Evolutionary conservation across 768 basidiomycete genomes (phyloP).

Genomic region (Lactarius trivialis): DNA sequence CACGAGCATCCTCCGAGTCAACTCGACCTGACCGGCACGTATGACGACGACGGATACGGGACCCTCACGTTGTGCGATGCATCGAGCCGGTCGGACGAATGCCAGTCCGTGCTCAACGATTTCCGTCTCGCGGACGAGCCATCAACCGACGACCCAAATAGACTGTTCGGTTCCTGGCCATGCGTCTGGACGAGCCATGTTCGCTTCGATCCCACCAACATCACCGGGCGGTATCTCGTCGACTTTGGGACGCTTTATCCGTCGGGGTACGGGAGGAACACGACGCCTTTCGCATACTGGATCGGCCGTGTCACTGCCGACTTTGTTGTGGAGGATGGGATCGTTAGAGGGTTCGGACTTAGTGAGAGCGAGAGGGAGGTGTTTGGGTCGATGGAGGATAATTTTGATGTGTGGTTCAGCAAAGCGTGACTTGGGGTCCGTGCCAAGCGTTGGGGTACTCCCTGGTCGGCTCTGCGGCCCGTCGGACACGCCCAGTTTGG

Average conservation of each 20-base stretch:
- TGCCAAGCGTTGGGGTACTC: no score
- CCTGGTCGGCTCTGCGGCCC: no score
- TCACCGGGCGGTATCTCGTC: not conserved
- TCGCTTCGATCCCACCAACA: not conserved
- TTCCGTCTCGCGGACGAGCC: slow-evolving; percentile 1
- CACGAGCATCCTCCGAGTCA: not conserved
- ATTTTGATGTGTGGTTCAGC: slow-evolving; percentile 10
- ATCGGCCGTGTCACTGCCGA: not conserved
- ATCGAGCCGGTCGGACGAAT: slow-evolving; percentile 3
- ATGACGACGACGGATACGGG: slow-evolving; percentile 8
- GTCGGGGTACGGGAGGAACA: slow-evolving; percentile 12
- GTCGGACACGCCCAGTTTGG: no score
- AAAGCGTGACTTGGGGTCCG: no score
- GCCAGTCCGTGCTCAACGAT: slow-evolving; percentile 2
- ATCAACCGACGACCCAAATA: not conserved
- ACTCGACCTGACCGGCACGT: slow-evolving; percentile 7
- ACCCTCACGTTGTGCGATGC: not conserved
- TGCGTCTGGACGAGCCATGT: not conserved
- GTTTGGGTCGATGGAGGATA: not conserved
- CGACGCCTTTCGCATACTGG: slow-evolving; percentile 3
- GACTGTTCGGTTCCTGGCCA: not conserved
- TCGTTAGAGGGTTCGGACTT: slow-evolving; percentile 1
- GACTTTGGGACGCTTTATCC: slow-evolving; percentile 6
- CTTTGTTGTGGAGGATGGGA: slow-evolving; percentile 4
- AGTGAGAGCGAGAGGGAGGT: not conserved